Evolutionary conservation across 2,329 filamentous ascomycete species (phyloP).

Genomic region (Coniochaeta sp.): DNA sequence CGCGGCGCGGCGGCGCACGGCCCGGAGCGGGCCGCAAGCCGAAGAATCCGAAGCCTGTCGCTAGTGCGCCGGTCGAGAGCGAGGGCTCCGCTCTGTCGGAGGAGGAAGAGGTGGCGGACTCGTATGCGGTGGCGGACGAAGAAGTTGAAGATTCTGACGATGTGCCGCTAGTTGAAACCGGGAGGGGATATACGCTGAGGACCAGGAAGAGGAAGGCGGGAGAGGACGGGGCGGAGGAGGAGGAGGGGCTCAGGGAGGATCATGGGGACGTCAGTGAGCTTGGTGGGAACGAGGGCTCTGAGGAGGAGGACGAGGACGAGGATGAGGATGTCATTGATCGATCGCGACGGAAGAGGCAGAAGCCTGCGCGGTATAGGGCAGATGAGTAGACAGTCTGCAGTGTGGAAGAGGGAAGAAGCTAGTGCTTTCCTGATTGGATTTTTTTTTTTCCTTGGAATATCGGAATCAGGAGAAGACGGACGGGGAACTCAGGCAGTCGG

Average conservation of each 20-base stretch:
- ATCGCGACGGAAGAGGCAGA: constrained; percentile 13
- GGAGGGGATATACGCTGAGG: background rate
- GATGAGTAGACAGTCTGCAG: constrained; percentile 1
- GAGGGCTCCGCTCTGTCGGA: background rate
- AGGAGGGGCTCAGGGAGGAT: background rate
- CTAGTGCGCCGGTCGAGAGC: background rate
- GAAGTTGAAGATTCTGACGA: background rate
- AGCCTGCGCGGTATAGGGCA: constrained; percentile 12
- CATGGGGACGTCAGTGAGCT: background rate
- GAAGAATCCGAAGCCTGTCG: constrained; percentile 5
- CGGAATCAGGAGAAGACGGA: background rate
- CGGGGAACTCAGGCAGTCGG: background rate
- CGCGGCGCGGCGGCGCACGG: constrained; percentile 12
- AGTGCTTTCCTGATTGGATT: too few species aligned
- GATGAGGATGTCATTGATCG: constrained; percentile 9
- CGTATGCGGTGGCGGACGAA: background rate
- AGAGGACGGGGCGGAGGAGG: constrained; percentile 2
- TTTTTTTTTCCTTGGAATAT: too few species aligned
- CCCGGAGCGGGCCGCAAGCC: constrained; percentile 17
- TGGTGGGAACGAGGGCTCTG: background rate
- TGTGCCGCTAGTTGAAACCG: background rate
- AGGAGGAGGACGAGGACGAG: background rate
- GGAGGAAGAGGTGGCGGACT: background rate
- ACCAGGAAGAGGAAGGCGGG: constrained; percentile 2
- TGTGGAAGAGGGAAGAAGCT: background rate